Percentiles rank a stretch among this genome's conserved stretches.
Conservation (phyloP, 163 green algal species). For the Chlorella variabilis region DNA sequence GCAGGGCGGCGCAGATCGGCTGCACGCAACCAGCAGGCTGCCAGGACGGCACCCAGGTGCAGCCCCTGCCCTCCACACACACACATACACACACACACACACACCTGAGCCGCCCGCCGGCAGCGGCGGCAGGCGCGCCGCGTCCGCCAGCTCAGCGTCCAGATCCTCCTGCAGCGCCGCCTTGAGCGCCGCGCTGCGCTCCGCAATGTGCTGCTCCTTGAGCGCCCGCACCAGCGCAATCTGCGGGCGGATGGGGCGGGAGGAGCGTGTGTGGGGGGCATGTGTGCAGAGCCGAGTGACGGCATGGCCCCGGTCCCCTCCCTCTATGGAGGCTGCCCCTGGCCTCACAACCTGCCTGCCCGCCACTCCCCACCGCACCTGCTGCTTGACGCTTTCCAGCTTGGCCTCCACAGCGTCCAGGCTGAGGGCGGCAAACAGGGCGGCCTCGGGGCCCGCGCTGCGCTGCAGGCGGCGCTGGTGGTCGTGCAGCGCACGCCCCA, state of each 20-base stretch:
- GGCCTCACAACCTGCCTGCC: too few species aligned
- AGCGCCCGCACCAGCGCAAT: constrained; percentile 19
- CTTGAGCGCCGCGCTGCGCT: constrained; percentile 1
- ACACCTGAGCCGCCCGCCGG: background rate
- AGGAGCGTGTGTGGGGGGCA: background rate
- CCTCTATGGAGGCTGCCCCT: too few species aligned
- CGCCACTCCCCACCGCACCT: background rate
- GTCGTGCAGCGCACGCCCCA: constrained; percentile 19
- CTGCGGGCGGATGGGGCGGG: background rate
- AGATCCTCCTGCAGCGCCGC: constrained; percentile 27
- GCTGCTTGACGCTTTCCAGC: constrained; percentile 32
- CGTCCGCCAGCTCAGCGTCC: constrained; percentile 29
- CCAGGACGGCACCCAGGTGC: background rate
- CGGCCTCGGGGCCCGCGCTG: background rate
- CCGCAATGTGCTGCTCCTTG: constrained; percentile 21
- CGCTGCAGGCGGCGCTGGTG: constrained; percentile 13
- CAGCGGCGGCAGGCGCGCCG: constrained; percentile 35
- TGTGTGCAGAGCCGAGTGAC: background rate
- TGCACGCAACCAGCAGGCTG: background rate
- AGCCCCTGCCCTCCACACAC: background rate
- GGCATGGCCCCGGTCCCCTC: too few species aligned
- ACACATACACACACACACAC: background rate
- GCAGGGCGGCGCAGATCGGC: background rate
- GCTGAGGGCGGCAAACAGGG: background rate
- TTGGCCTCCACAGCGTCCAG: constrained; percentile 31